Conservation (phyloP, 2,329 filamentous ascomycete species). For the Teratosphaeria viscida region DNA sequence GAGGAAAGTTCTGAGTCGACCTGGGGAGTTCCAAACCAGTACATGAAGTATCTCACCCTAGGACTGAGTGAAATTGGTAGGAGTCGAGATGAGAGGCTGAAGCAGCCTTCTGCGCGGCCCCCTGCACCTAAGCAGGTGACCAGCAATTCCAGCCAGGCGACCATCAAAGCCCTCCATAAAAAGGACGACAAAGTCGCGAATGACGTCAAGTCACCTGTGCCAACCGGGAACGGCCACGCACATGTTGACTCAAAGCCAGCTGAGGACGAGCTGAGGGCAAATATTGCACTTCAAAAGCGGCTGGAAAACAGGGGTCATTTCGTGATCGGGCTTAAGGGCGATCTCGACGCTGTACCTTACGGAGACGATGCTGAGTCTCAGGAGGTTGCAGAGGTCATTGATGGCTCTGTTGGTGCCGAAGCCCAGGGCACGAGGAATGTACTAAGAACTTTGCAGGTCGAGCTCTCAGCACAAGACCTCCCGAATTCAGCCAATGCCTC, state of each 20-base stretch:
- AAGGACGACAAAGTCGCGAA: background rate
- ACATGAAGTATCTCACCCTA: conserved; percentile 42
- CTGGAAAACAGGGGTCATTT: conserved; percentile 45
- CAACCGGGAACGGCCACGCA: background rate
- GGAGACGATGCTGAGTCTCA: conserved; percentile 24
- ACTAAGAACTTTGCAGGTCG: conserved; percentile 57
- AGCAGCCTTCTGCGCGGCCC: conserved; percentile 5
- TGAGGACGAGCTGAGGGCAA: conserved; percentile 44
- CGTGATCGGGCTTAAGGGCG: conserved; percentile 58
- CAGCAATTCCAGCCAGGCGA: conserved; percentile 14
- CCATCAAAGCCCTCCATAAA: conserved; percentile 5
- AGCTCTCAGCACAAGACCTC: conserved; percentile 31
- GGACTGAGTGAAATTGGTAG: conserved; percentile 28
- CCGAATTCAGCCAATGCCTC: conserved; percentile 5
- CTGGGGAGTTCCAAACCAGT: conserved; percentile 35
- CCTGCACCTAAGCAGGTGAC: conserved; percentile 8
- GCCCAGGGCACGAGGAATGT: conserved; percentile 41
- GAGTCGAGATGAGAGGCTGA: conserved; percentile 6
- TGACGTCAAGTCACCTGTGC: background rate
- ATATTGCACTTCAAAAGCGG: conserved; percentile 44
- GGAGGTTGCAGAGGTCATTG: conserved; percentile 10
- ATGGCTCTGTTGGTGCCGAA: conserved; percentile 12
- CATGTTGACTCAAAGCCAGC: conserved; percentile 28
- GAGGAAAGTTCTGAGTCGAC: conserved; percentile 21
- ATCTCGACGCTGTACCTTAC: conserved; percentile 46